These are phyloP conservation scores for Exophiala sp. DNA, from an alignment of 2,329 filamentous ascomycete species.

Conservation along the genomic window DNA sequence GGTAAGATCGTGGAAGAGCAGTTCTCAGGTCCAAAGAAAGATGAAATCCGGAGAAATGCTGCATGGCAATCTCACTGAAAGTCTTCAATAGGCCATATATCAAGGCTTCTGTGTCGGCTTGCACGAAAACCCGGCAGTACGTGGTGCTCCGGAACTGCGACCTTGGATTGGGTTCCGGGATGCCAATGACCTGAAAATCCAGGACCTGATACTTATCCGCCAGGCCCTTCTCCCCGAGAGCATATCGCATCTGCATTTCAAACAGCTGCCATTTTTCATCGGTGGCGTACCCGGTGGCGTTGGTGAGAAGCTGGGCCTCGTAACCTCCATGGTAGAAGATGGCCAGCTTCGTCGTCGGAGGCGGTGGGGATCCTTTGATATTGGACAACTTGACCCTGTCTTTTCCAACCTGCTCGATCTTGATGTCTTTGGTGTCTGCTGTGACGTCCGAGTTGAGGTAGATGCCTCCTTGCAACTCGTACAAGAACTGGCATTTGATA, in stretches of 20 bases:
- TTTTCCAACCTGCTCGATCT: constrained; percentile 35
- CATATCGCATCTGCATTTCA: constrained; percentile 29
- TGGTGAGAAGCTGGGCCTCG: constrained; percentile 42
- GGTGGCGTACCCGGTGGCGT: constrained; percentile 46
- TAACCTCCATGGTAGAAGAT: constrained; percentile 48
- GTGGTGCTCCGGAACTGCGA: constrained; percentile 42
- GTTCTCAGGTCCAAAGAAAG: constrained; percentile 41
- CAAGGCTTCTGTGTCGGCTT: constrained; percentile 31
- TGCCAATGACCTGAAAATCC: constrained; percentile 49
- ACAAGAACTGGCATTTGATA: constrained; percentile 46
- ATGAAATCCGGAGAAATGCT: constrained; percentile 44
- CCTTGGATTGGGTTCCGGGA: constrained; percentile 36
- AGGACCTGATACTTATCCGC: constrained; percentile 41
- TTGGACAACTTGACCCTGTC: constrained; percentile 35
- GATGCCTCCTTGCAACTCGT: constrained; percentile 45
- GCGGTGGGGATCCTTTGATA: constrained; percentile 41
- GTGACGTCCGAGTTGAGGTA: constrained; percentile 45
- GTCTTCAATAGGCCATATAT: constrained; percentile 23
- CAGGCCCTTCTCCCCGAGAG: constrained; percentile 35
- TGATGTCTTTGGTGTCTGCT: constrained; percentile 29
- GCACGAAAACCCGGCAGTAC: constrained; percentile 43
- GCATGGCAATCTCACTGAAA: constrained; percentile 32
- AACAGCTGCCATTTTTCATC: constrained; percentile 45
- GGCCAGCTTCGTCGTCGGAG: constrained; percentile 49
- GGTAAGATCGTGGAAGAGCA: constrained; percentile 37